Percentiles rank a stretch among this genome's conserved stretches.
Evolutionary conservation across 2,329 filamentous ascomycete genomes (phyloP).

Genomic region (Periconia digitata): DNA sequence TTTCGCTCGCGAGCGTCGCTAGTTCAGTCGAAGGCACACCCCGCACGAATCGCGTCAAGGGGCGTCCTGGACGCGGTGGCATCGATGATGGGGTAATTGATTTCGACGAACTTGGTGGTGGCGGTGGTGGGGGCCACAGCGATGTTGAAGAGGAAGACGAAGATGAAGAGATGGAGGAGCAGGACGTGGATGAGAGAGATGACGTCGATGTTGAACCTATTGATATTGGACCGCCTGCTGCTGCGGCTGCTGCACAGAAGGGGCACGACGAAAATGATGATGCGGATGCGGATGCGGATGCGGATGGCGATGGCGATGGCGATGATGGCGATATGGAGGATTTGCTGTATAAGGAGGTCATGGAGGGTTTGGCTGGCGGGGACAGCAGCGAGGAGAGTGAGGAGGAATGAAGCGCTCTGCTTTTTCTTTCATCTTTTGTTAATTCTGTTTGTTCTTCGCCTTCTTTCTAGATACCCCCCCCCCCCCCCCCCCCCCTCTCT

Average conservation of each 20-base stretch:
- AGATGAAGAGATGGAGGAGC: slow-evolving; percentile 24
- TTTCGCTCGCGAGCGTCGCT: slow-evolving; percentile 47
- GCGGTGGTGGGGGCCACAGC: slow-evolving; percentile 24
- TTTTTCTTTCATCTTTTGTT: too few species aligned
- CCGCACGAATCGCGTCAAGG: slow-evolving; percentile 6
- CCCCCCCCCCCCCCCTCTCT: too few species aligned
- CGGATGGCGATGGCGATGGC: slow-evolving; percentile 1
- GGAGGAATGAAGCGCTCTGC: slow-evolving; percentile 39
- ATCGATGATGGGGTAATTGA: slow-evolving; percentile 38
- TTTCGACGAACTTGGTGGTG: slow-evolving; percentile 35
- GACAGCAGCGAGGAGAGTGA: slow-evolving; percentile 49
- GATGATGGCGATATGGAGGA: slow-evolving; percentile 40
- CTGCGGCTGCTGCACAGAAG: too few species aligned
- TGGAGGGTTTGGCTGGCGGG: slow-evolving; percentile 41
- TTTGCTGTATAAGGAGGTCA: slow-evolving; percentile 47
- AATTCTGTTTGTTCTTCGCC: too few species aligned
- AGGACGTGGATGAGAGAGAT: slow-evolving; percentile 33
- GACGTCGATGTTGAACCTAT: slow-evolving; percentile 37
- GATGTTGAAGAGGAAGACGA: slow-evolving; percentile 34
- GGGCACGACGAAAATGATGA: slow-evolving; percentile 16
- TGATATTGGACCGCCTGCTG: slow-evolving; percentile 36
- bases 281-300: slow-evolving; percentile 9
- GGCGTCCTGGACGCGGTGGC: slow-evolving; percentile 3
- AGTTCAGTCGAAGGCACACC: slow-evolving; percentile 38
- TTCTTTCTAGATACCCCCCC: too few species aligned